Base-by-base conservation (phyloP, 1,284 basidiomycete genomes). In the Boletellus dicymbophilus region DNA sequence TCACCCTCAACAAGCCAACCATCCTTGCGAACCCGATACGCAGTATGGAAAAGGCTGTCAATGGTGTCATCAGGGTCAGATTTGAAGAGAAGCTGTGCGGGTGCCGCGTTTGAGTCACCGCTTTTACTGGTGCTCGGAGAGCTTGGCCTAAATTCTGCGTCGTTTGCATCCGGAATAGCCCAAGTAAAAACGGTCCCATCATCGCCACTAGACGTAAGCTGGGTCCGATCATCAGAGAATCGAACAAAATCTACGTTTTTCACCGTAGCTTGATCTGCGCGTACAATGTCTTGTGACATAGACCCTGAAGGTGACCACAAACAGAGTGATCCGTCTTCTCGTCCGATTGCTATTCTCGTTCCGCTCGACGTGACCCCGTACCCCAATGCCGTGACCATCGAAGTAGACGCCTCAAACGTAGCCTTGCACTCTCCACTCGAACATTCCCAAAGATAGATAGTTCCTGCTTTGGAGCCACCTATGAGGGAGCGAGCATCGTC, bases 1-100 rank as follows among this genome's bases (percentile, higher is more conserved):
- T 6, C 41, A 44, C 2, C 56, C 0, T 57, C n/a, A 39, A 63
- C 48, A 4, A 63, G 48, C 60, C 58, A 63, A 2, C 60, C 60
- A 3, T 61, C 60, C 43, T 61, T 61, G 0, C 44, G 61, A 5
- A 61, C 37, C 18, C 53, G 48, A 25, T 51, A 63, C 0, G 50
- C 4, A 2, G 54, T 61, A 7, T 43, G 50, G 1, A 49, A 27
- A n/a, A 36, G 34, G 9, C 31, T 5, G 23, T 60, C 56, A 1
- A 46, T 1, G 3, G 31, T 18, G 8, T 61, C 58, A 11, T 44
- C 56, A 0, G 61, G 52, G 23, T 59, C 56, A 0, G 50, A 51
- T 22, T 20, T 40, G 3, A 50, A 49, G 20, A 59, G 30, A 1
- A 60, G 44, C 21, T 48, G 55, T 0, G 58, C 27, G 7, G 30